A percentile compares a stretch with the other conserved stretches of the same genome.
Evolutionary conservation across 257 asterid genomes (phyloP).

Genomic region (Coffea canephora): DNA sequence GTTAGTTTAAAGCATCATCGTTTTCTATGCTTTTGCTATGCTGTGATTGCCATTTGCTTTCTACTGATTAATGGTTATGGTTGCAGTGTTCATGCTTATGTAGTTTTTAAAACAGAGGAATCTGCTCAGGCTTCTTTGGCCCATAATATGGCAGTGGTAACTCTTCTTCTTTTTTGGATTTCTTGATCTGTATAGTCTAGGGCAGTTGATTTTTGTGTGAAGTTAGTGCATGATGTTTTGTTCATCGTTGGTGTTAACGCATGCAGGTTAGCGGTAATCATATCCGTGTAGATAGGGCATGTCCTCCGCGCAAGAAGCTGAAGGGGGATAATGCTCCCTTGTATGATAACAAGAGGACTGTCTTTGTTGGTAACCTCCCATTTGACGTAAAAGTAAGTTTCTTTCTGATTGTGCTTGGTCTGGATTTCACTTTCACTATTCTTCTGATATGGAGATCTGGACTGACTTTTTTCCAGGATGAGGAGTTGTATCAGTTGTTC

Average conservation of each 20-base stretch:
- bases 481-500: constrained; percentile 81
- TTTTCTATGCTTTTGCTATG: neutral
- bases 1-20: neutral
- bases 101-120: constrained; percentile 84
- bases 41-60: constrained; percentile 12
- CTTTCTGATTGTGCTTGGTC: constrained; percentile 3
- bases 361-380: constrained; percentile 92
- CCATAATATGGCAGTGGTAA: constrained; percentile 93
- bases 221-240: neutral
- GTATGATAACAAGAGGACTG: constrained; percentile 77
- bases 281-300: constrained; percentile 93
- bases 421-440: constrained; percentile 6
- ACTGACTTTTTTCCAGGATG: constrained; percentile 49
- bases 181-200: neutral
- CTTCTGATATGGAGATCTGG: constrained; percentile 10
- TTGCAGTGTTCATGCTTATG: constrained; percentile 87
- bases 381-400: constrained; percentile 80
- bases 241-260: constrained; percentile 16
- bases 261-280: constrained; percentile 84
- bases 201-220: neutral
- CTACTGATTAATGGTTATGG: neutral
- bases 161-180: constrained; percentile 12
- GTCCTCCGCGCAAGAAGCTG: constrained; percentile 96
- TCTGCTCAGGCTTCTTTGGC: constrained; percentile 81
- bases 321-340: constrained; percentile 64